phyloP scores from a whole-genome alignment of 2,329 filamentous ascomycete genomes.

The Cladophialophora yegresii region DNA sequence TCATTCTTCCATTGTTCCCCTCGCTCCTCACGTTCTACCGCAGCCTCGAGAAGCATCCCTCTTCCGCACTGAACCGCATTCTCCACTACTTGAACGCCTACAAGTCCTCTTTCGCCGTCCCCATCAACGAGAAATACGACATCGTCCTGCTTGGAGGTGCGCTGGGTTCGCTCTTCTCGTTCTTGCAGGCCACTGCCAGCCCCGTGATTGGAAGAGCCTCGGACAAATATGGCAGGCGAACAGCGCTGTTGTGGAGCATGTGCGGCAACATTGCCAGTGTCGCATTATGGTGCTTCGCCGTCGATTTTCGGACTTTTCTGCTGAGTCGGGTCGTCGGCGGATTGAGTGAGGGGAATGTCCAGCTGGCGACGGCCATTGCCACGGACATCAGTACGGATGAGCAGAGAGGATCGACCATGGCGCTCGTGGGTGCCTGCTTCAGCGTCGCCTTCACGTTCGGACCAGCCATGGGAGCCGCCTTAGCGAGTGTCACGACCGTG shows the following conservation, averaged over 20 bases:
- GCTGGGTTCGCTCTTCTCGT: conserved; percentile 86
- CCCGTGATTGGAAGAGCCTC: conserved; percentile 87
- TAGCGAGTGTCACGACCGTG: conserved; percentile 75
- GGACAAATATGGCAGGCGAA: conserved; percentile 83
- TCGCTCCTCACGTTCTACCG: conserved; percentile 96
- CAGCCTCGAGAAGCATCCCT: conserved; percentile 66
- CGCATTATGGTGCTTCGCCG: conserved; percentile 87
- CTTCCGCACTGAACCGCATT: conserved; percentile 74
- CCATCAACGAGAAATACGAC: conserved; percentile 95
- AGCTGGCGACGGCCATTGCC: conserved; percentile 92
- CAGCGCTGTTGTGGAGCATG: conserved; percentile 88
- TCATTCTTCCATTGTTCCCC: conserved; percentile 94
- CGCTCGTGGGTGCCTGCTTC: conserved; percentile 93
- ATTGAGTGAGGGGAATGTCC: conserved; percentile 93
- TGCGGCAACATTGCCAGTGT: conserved; percentile 89
- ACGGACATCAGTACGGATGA: conserved; percentile 90
- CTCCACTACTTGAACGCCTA: conserved; percentile 86
- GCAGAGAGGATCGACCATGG: conserved; percentile 88
- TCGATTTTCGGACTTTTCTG: conserved; percentile 93
- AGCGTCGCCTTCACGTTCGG: conserved; percentile 97
- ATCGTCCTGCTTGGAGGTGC: conserved; percentile 94
- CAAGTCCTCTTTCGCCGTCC: conserved; percentile 87
- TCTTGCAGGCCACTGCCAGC: conserved; percentile 89
- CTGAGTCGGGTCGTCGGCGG: conserved; percentile 91
- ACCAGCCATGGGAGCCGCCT: conserved; percentile 82